Evolutionary conservation across 176 grass and related monocot genomes (phyloP), one percentile per base, ranked within the genome.

Genomic region (Tillandsia fasciculata): DNA sequence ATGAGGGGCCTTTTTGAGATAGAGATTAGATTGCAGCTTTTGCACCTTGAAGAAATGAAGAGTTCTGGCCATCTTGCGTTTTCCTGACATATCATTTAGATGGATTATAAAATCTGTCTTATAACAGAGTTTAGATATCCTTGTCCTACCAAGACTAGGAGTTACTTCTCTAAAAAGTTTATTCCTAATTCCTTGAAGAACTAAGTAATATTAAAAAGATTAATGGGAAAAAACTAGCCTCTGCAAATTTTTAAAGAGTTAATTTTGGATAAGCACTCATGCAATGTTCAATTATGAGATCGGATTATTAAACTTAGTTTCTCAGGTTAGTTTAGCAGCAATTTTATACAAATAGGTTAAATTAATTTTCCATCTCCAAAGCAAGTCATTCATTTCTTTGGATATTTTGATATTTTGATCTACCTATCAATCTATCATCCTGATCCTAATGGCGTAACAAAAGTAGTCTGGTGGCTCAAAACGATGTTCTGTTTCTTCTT

Each of bases 401-500:
- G 8, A 12, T 15, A 15, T 57, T 17, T 6, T 8, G 8, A 12
- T 15, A 15, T 57, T 17, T 6, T 8, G 14, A 57, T 57, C 4
- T 17, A 57, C 53, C 13, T 57, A 17, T 17, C 14, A 57, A 15
- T 12, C 53, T 57, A 61, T 24, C 11, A 26, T 72, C 50, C 47
- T 49, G 24, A 51, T 12, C 11, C 24, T 49, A 2, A 52, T 20
- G 53, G 33, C 4, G 4, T 42, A 42, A 42, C 33, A 52, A 47
- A 85, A 53, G 5, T 5, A 71, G n/a, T 18, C 18, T 64, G 23
- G 9, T 70, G 22, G 26, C 69, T 15, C 10, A 63, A 73, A 12
- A 54, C 1, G 10, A n/a, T 74, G 66, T 8, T 63, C 67, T 33
- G 50, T 17, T 65, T 67, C 51, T 7, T 10, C 53, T 58, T 70